These are phyloP conservation scores for Parathielavia hyrcaniae DNA, from an alignment of 495 filamentous ascomycete genomes.

Conservation along the genomic window DNA sequence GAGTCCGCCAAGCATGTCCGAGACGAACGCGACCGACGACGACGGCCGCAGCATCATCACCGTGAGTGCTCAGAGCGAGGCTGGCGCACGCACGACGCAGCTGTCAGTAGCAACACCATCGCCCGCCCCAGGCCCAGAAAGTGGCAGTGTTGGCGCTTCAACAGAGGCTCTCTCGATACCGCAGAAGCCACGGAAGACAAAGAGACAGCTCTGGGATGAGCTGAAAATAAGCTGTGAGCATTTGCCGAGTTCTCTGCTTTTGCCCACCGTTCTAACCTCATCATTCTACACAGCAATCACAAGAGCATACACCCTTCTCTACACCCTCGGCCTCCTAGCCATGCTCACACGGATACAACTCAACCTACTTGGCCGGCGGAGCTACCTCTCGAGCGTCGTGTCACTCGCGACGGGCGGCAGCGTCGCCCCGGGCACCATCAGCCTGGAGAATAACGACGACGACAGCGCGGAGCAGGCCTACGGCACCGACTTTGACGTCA, in stretches of 20 bases:
- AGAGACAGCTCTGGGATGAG: conserved; percentile 93
- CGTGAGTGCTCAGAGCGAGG: conserved; percentile 60
- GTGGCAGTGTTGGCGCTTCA: conserved; percentile 33
- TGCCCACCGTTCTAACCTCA: conserved; percentile 21
- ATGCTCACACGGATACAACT: conserved; percentile 94
- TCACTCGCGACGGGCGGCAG: conserved; percentile 65
- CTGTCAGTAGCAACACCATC: conserved; percentile 45
- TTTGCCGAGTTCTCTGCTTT: not conserved
- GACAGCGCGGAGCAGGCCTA: conserved; percentile 70
- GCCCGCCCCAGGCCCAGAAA: conserved; percentile 29
- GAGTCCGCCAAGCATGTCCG: conserved; percentile 63
- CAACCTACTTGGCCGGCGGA: conserved; percentile 89
- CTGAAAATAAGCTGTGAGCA: conserved; percentile 86
- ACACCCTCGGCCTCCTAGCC: conserved; percentile 80
- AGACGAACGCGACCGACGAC: conserved; percentile 57
- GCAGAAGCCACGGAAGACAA: conserved; percentile 62
- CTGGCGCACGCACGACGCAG: conserved; percentile 75
- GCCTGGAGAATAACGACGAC: conserved; percentile 82
- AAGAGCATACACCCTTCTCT: conserved; percentile 81
- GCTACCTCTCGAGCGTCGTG: conserved; percentile 91
- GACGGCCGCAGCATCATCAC: conserved; percentile 72
- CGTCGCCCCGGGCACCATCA: conserved; percentile 55
- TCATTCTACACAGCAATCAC: conserved; percentile 72
- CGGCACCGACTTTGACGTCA: conserved; percentile 88
- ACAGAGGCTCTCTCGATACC: conserved; percentile 33